phyloP scores from a whole-genome alignment of 73 alveolate species.

The Blepharisma japonicum region DNA sequence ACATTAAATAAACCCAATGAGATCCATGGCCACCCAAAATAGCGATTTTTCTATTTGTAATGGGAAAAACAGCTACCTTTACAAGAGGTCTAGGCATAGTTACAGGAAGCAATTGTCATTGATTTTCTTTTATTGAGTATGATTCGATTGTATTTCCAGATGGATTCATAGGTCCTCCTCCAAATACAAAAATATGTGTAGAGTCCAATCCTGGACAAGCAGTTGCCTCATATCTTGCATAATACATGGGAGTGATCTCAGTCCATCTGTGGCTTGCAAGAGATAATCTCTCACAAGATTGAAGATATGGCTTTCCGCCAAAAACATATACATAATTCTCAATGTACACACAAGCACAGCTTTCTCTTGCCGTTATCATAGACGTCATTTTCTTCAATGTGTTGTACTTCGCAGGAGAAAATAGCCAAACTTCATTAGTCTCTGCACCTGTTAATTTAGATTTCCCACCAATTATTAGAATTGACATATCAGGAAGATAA shows the following conservation, averaged over 20 bases:
- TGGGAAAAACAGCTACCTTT: constrained; percentile 8
- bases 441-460: not conserved
- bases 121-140: not conserved
- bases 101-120: not conserved
- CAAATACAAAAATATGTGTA: constrained; percentile 20
- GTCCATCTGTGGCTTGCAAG: not conserved
- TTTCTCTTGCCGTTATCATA: not conserved
- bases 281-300: constrained; percentile 18
- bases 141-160: constrained; percentile 5
- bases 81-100: not conserved
- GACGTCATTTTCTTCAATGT: not conserved
- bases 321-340: not conserved
- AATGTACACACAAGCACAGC: not conserved
- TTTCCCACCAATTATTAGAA: constrained; percentile 6
- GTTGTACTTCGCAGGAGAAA: constrained; percentile 3
- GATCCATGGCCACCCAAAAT: constrained; percentile 2
- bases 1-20: not conserved
- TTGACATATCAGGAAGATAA: not conserved
- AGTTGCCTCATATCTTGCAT: constrained; percentile 2
- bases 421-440: not conserved
- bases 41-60: constrained; percentile 11
- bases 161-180: constrained; percentile 26
- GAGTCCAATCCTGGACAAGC: not conserved
- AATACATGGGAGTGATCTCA: constrained; percentile 6
- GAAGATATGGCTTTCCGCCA: constrained; percentile 18